A percentile compares a stretch with the other conserved stretches of the same genome.
Conservation (phyloP, 805 yeast species). For the Candida glaebosa region DNA sequence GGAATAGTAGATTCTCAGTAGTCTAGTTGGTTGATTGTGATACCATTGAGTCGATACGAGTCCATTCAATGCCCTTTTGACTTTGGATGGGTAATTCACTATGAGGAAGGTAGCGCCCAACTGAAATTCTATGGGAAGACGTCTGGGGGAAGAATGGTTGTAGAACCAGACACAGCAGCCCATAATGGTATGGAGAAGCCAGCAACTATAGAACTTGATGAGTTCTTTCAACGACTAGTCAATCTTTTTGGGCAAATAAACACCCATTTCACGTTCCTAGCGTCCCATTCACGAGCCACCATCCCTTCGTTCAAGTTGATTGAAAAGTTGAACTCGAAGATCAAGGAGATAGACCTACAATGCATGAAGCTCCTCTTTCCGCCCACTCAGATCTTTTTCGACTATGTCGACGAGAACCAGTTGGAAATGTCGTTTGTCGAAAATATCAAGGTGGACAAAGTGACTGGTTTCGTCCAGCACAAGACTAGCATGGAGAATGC, state of each 20-base stretch:
- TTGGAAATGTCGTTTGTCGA: slow-evolving; percentile 42
- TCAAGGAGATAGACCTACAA: slow-evolving; percentile 56
- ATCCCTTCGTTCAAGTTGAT: slow-evolving; percentile 29
- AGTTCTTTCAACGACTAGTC: slow-evolving; percentile 13
- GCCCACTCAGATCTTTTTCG: slow-evolving; percentile 58
- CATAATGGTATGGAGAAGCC: not conserved
- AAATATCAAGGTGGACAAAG: slow-evolving; percentile 35
- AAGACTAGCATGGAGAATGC: slow-evolving; percentile 43
- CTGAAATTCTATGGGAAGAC: no score
- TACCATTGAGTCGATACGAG: no score
- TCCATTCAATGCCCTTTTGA: no score
- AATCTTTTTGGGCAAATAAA: slow-evolving; percentile 25
- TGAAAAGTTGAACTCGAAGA: slow-evolving; percentile 26
- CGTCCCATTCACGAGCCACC: slow-evolving; percentile 32
- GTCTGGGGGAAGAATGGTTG: not conserved
- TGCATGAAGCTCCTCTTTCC: slow-evolving; percentile 62
- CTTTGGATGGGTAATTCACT: not conserved
- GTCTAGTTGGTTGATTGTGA: no score
- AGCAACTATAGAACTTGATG: slow-evolving; percentile 1
- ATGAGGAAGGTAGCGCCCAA: not conserved
- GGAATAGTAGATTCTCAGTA: no score
- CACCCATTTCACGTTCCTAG: slow-evolving; percentile 38
- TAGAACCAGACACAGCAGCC: no score
- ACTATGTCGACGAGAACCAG: slow-evolving; percentile 78
- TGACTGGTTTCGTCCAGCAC: slow-evolving; percentile 30